A percentile compares a stretch with the other conserved stretches of the same genome.
Conservation (phyloP, 2,329 filamentous ascomycete genomes). For the Lecanoromycetidae sp. region DNA sequence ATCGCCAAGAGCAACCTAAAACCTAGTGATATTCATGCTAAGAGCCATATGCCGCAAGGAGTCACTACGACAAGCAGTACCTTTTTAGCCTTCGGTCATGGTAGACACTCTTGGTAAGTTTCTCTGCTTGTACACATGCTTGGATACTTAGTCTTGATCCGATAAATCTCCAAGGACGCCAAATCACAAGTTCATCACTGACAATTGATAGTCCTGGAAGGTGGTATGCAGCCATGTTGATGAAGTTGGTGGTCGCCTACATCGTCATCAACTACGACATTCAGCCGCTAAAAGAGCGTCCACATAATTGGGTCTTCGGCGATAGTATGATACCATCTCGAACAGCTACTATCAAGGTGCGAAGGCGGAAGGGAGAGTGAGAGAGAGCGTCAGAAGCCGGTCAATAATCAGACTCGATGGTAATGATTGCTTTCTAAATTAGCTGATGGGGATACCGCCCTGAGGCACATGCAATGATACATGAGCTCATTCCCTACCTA, state of each 20-base stretch:
- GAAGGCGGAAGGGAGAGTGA: background rate
- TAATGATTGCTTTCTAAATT: too few relatives aligned
- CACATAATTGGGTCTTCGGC: background rate
- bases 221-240: slow-evolving; percentile 26
- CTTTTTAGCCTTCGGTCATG: slow-evolving; percentile 9
- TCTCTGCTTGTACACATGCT: background rate
- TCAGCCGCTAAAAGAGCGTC: slow-evolving; percentile 7
- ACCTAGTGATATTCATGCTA: background rate
- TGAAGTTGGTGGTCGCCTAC: slow-evolving; percentile 26
- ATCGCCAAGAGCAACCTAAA: background rate
- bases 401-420: too few relatives aligned
- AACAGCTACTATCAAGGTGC: background rate
- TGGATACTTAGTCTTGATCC: too few relatives aligned
- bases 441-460: too few relatives aligned
- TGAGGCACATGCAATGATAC: too few relatives aligned
- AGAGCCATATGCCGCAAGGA: background rate
- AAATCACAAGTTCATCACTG: slow-evolving; percentile 19
- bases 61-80: slow-evolving; percentile 3
- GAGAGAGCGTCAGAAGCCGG: background rate
- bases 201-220: slow-evolving; percentile 24
- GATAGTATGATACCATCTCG: background rate
- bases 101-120: slow-evolving; percentile 40
- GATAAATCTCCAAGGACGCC: too few relatives aligned
- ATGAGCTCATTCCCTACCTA: too few relatives aligned
- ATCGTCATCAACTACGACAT: slow-evolving; percentile 27